A percentile compares a stretch with the other conserved stretches of the same genome.
phyloP scores from a whole-genome alignment of 1,284 basidiomycete genomes.

The Apiotrichum gracile region DNA sequence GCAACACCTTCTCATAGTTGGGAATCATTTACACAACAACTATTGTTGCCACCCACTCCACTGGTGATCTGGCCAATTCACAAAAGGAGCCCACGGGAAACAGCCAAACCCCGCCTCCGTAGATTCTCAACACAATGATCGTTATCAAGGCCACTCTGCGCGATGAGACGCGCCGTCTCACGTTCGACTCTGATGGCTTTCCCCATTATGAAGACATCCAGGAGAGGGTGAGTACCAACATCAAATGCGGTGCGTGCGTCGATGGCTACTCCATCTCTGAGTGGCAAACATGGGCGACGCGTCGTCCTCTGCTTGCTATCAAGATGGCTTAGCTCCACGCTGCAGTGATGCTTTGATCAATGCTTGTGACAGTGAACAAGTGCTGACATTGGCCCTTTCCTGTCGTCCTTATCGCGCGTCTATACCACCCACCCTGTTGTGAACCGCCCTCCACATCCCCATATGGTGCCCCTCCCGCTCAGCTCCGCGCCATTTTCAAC shows the following conservation, averaged over 20 bases:
- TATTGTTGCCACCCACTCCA: no score
- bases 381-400: no score
- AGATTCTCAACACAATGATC: conserved; percentile 21
- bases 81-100: no score
- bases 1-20: no score
- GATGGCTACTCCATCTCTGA: neutral
- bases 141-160: conserved; percentile 45
- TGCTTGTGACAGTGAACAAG: no score
- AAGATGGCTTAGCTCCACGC: no score
- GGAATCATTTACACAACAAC: no score
- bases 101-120: neutral
- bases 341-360: no score
- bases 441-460: neutral
- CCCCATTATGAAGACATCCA: conserved; percentile 41
- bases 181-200: conserved; percentile 37
- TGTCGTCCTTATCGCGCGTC: no score
- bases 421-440: neutral
- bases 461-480: neutral
- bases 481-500: conserved; percentile 42
- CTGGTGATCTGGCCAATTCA: no score
- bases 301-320: no score
- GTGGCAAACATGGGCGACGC: conserved; percentile 3
- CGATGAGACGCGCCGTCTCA: conserved; percentile 44
- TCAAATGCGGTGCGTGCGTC: no score
- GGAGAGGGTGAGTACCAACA: conserved; percentile 39